Percentiles rank a stretch among this genome's conserved stretches.
These are phyloP conservation scores for Fermentozyma sake DNA, from an alignment of 1,139 yeast species.

Conservation along the genomic window DNA sequence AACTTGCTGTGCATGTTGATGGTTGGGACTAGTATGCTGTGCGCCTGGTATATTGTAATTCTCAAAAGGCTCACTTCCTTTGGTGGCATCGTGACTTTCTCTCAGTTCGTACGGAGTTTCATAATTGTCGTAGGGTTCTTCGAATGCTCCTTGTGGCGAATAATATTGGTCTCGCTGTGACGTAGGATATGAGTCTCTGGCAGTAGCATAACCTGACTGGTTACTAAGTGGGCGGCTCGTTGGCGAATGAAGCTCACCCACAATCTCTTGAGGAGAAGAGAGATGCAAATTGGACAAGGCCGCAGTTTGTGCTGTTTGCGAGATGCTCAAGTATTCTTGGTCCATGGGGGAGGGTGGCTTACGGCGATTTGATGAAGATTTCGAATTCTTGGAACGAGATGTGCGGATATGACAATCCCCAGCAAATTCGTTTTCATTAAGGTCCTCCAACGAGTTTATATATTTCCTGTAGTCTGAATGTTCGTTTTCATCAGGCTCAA, in stretches of 20 bases:
- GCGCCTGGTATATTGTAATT: conserved; percentile 17
- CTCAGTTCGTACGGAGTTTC: conserved; percentile 14
- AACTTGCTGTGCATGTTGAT: conserved; percentile 1
- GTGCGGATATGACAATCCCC: background rate
- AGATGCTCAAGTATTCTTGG: conserved; percentile 2
- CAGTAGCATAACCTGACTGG: background rate
- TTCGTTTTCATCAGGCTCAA: conserved; percentile 6
- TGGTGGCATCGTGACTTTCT: conserved; percentile 5
- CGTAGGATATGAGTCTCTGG: background rate
- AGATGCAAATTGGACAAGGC: conserved; percentile 3
- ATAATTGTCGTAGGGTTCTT: conserved; percentile 21
- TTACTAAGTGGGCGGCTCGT: background rate
- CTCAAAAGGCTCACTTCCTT: conserved; percentile 26
- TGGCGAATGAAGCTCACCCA: too few relatives aligned
- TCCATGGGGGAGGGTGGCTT: conserved; percentile 16
- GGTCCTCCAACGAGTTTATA: conserved; percentile 7
- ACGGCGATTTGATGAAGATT: conserved; percentile 6
- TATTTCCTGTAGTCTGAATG: conserved; percentile 11
- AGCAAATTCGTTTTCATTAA: conserved; percentile 7
- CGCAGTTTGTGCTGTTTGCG: conserved; percentile 2
- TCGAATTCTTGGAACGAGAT: background rate
- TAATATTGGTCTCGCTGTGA: too few relatives aligned
- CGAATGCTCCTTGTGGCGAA: conserved; percentile 8
- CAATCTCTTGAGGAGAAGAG: too few relatives aligned
- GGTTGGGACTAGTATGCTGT: conserved; percentile 2